A percentile compares a stretch with the other conserved stretches of the same genome.
phyloP scores from a whole-genome alignment of 2,329 filamentous ascomycete species.

The Xylogone sp. region DNA sequence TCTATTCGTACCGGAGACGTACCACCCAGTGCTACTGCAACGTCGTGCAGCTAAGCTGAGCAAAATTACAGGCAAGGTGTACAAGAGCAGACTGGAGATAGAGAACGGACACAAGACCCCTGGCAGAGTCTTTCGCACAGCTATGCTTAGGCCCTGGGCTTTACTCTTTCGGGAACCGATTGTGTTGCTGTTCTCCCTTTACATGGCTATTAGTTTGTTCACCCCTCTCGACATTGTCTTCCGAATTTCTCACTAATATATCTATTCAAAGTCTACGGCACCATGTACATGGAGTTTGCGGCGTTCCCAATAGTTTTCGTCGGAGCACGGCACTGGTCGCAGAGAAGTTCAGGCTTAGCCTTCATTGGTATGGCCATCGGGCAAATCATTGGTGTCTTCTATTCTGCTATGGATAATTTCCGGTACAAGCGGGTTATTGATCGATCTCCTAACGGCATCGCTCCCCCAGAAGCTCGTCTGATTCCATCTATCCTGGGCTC shows the following conservation, averaged over 20 bases:
- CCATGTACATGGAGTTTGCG: conserved; percentile 88
- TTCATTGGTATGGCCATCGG: conserved; percentile 69
- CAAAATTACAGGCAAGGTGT: conserved; percentile 6
- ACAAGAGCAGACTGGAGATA: conserved; percentile 4
- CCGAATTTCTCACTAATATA: too few relatives aligned
- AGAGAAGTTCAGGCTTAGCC: conserved; percentile 71
- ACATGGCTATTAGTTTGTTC: conserved; percentile 87
- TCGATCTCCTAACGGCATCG: conserved; percentile 42
- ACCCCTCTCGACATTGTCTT: too few relatives aligned
- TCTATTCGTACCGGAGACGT: conserved; percentile 5
- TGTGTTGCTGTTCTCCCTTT: conserved; percentile 78
- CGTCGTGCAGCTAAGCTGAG: conserved; percentile 6
- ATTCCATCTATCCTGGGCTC: conserved; percentile 58
- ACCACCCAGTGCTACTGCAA: conserved; percentile 7
- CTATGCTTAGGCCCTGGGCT: conserved; percentile 65
- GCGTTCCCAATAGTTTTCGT: conserved; percentile 78
- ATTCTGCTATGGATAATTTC: conserved; percentile 13
- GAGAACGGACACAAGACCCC: conserved; percentile 17
- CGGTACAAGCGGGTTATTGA: background rate
- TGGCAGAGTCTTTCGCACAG: conserved; percentile 38
- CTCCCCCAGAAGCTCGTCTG: conserved; percentile 63
- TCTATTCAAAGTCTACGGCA: conserved; percentile 74
- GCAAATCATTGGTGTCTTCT: conserved; percentile 51
- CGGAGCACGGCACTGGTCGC: conserved; percentile 66
- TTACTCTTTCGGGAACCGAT: conserved; percentile 78